Base-by-base conservation (phyloP, 2,329 filamentous ascomycete species). In the Graphilbum fragrans region DNA sequence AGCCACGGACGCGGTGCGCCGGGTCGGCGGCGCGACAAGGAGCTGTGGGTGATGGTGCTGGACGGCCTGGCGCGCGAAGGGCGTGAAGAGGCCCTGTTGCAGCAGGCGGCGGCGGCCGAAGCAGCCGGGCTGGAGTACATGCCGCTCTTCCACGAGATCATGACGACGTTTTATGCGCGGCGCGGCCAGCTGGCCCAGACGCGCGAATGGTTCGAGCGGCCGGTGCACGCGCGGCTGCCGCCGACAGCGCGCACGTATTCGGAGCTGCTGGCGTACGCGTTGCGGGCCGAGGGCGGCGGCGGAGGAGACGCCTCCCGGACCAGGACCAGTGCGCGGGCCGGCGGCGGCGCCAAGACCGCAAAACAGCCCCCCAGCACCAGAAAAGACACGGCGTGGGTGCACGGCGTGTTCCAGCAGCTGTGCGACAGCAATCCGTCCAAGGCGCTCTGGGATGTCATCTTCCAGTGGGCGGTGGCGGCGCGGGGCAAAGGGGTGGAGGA, bases 401-500 rank as follows among this genome's bases (percentile, higher is more conserved):
- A 72, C 41, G 56, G 63, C 1, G 62, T 82, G 11, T 77, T 86
- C 45, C 64, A 68, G 42, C 49, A 64, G 18, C 58, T 77, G 9
- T 64, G 70, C 35, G 63, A 70, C 34, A 36, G 41, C 22, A 50
- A 58, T 54, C 35, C 63, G 5, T 55, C 53, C 34, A 77, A 80
- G 47, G 59, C 67, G 25, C 70, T 71, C 19, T 86, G 83, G 77
- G 81, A 92, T 53, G 69, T 80, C 12, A 65, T 86, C 12, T 72
- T 92, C 35, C 74, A 85, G 40, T 88, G 82, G 77, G 80, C 85
- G 23, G 78, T 83, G 12, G 70, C 81, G 8, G 73, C 77, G 10
- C 58, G 72, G 41, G 82, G 80, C 18, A 83, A 80, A 54, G 76
- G 77, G 2, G 74, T 82, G 1, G 76, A 86, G 57, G 78, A 86